A percentile compares a stretch with the other conserved stretches of the same genome.
Evolutionary conservation across 2,329 filamentous ascomycete species (phyloP).

Genomic region (Penicillium sp.): DNA sequence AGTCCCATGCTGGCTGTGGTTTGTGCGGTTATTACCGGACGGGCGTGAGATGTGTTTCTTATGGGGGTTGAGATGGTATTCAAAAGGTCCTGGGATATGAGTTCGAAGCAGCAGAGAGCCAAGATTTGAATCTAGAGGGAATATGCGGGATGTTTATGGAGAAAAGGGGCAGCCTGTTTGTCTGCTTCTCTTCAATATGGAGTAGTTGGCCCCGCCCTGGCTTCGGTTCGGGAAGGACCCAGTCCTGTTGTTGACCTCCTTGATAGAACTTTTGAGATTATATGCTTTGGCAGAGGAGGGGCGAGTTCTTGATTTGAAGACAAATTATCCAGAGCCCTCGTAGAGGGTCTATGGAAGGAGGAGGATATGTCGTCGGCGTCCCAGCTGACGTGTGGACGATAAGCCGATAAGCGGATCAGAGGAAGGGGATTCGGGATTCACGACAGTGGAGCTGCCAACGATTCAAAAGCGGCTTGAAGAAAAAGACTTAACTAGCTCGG

Average conservation of each 20-base stretch:
- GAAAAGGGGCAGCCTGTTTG: conserved; percentile 3
- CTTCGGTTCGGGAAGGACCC: conserved; percentile 3
- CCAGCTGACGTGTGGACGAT: conserved; percentile 12
- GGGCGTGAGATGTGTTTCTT: neutral
- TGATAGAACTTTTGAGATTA: neutral
- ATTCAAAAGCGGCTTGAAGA: neutral
- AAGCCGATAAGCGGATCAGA: conserved; percentile 11
- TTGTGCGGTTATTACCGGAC: conserved; percentile 9
- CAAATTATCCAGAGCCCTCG: neutral
- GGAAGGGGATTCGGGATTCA: conserved; percentile 2
- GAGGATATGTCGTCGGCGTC: neutral
- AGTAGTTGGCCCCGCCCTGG: conserved; percentile 11
- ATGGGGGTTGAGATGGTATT: conserved; percentile 1
- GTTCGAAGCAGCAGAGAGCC: conserved; percentile 13
- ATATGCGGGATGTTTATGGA: conserved; percentile 7
- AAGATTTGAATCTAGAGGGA: neutral
- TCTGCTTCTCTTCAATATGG: conserved; percentile 3
- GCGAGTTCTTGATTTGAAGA: neutral
- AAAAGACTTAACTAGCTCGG: neutral
- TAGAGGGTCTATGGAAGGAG: neutral
- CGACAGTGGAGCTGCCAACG: neutral
- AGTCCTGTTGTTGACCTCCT: neutral
- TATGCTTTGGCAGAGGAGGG: neutral
- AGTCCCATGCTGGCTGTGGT: conserved; percentile 67
- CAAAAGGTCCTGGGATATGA: conserved; percentile 23